Evolutionary conservation across 140 eudicot species (phyloP).

Genomic region (Stevia rebaudiana): DNA sequence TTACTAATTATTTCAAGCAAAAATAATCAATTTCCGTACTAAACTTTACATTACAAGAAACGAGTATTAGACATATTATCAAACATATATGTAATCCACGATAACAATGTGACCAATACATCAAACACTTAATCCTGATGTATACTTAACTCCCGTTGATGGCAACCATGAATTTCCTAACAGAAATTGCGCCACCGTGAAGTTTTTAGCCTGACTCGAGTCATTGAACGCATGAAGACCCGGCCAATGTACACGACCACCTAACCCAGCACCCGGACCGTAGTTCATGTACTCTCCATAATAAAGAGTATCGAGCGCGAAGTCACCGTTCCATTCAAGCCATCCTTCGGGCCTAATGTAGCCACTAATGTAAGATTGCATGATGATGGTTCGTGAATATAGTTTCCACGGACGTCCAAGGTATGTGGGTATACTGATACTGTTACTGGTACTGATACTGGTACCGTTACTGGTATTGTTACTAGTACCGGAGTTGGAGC

Average conservation of each 20-base stretch:
- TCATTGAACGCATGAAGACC: slow-evolving; percentile 52
- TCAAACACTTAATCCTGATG: slow-evolving; percentile 48
- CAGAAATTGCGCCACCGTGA: slow-evolving; percentile 58
- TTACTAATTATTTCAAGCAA: too few species aligned
- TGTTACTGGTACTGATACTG: background rate
- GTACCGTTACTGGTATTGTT: slow-evolving; percentile 11
- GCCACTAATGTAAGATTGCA: slow-evolving; percentile 59
- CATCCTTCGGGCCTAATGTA: slow-evolving; percentile 62
- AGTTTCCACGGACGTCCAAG: slow-evolving; percentile 90
- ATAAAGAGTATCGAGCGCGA: slow-evolving; percentile 48
- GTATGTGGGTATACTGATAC: slow-evolving; percentile 33
- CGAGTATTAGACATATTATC: too few species aligned
- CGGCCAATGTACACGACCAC: slow-evolving; percentile 60
- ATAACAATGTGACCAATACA: background rate
- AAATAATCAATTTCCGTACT: too few species aligned
- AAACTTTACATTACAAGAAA: too few species aligned
- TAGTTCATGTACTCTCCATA: slow-evolving; percentile 71
- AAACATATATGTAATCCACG: too few species aligned
- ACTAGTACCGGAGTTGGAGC: background rate
- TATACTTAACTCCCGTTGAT: slow-evolving; percentile 66
- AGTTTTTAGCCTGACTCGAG: slow-evolving; percentile 41
- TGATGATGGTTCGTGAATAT: slow-evolving; percentile 59
- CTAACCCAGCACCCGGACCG: slow-evolving; percentile 68
- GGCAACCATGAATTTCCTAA: slow-evolving; percentile 79
- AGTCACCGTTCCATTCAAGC: slow-evolving; percentile 62